Evolutionary conservation across 768 basidiomycete species (phyloP), one percentile per base, ranked within the genome.

Genomic region (Xerocomus spinulosus): DNA sequence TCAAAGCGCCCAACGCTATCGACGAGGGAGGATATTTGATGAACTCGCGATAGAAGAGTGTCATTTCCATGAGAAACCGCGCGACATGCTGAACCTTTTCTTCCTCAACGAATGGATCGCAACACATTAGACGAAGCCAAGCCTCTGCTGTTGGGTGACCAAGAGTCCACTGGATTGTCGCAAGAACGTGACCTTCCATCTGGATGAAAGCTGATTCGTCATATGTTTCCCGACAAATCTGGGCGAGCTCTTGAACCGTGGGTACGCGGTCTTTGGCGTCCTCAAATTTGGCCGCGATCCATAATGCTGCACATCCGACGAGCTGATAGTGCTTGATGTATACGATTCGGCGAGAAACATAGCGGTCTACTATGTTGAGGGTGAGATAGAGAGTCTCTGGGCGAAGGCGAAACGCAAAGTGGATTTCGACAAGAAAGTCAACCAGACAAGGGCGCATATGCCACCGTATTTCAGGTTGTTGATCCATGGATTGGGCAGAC

Each of bases 271-370:
- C 95, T 69, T 99, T 98, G 20, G 93, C 89, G 62, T 99, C 96
- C 70, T 99, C 96, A 59, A 97, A 99, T 71, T 99, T 99, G 55
- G 95, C 89, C 14, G 96, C 96, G 57, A 98, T 97, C 96, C 96
- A 99, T 12, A 99, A 78, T 32, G 96, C 92, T 20, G 94, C 92
- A 63, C 96, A 99, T 17, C 96, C 96, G 48, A 98, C 95, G 49
- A 99, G 87, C 62, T 99, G 96, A 64, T 99, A 98, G 72, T 99
- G 96, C 70, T 95, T 98, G 75, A 92, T 92, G 73, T 92, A 97
- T 51, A 99, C 96, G 54, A 99, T 86, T 45, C 96, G 90, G 57
- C 96, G 93, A 42, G 96, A 98, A 24, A 98, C 92, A 68, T 98
- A 99, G 60, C 96, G 92, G 71, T 99, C 96, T 69, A 98, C 85